A percentile compares a stretch with the other conserved stretches of the same genome.
Conservation (phyloP, 345 rosid species). For the Turritis glabra region DNA sequence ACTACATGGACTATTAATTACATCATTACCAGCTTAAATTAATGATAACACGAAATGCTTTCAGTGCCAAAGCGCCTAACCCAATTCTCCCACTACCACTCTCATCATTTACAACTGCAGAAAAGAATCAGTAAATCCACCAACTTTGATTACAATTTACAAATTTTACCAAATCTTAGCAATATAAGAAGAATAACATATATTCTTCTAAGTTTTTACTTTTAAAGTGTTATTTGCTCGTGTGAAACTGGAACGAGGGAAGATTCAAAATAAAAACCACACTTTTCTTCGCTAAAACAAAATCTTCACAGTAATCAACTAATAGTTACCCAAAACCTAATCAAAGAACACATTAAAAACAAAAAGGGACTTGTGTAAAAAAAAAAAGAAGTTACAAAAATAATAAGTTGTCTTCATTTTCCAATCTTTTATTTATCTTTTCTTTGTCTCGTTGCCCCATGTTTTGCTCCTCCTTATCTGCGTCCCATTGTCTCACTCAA, state of each 20-base stretch:
- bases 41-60: constrained; percentile 30
- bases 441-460: constrained; percentile 34
- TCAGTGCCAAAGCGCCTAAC: constrained; percentile 36
- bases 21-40: constrained; percentile 28
- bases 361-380: constrained; percentile 21
- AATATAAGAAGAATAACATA: background rate
- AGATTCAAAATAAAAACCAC: constrained; percentile 33
- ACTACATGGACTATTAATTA: constrained; percentile 19
- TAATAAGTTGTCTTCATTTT: constrained; percentile 22
- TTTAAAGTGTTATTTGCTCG: constrained; percentile 1
- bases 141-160: background rate
- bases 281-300: constrained; percentile 13
- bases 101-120: constrained; percentile 11
- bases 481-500: constrained; percentile 29
- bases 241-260: constrained; percentile 8
- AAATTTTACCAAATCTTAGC: too few species aligned
- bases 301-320: constrained; percentile 26
- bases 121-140: background rate
- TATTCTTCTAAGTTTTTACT: background rate
- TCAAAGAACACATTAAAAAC: constrained; percentile 31
- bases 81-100: constrained; percentile 23
- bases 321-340: constrained; percentile 31
- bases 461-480: constrained; percentile 40
- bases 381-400: constrained; percentile 25
- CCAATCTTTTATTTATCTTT: constrained; percentile 24